These are phyloP conservation scores for Rhodomyrtus tomentosa DNA, from an alignment of 345 rosid genomes.

Conservation along the genomic window DNA sequence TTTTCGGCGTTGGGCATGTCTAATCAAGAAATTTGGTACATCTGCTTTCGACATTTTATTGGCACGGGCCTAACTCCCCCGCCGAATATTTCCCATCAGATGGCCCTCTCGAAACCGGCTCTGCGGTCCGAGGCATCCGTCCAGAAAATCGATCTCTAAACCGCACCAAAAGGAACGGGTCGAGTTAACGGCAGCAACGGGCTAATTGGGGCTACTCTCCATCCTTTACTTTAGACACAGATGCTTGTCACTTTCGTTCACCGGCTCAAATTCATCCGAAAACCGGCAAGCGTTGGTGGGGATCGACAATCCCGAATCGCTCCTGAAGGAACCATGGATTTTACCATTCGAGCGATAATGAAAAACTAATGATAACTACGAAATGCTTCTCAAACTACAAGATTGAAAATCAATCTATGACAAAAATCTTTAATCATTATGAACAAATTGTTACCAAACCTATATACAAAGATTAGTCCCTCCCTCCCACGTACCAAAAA, in stretches of 20 bases:
- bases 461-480: not conserved
- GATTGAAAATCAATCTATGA: not conserved
- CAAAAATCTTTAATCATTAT: not conserved
- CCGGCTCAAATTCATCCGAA: no score
- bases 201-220: not conserved
- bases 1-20: not conserved
- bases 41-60: not conserved
- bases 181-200: not conserved
- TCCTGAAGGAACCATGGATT: no score
- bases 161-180: not conserved
- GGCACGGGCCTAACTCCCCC: not conserved
- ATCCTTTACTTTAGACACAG: not conserved
- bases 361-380: no score
- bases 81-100: not conserved
- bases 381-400: not conserved
- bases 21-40: not conserved
- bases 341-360: no score
- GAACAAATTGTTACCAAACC: not conserved
- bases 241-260: not conserved
- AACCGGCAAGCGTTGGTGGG: no score
- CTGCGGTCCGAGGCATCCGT: not conserved
- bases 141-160: not conserved
- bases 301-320: not conserved
- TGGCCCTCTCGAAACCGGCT: not conserved
- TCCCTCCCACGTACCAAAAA: not conserved